These are phyloP conservation scores for Lodderomyces elongisporus DNA, from an alignment of 1,139 yeast species.

Conservation along the genomic window DNA sequence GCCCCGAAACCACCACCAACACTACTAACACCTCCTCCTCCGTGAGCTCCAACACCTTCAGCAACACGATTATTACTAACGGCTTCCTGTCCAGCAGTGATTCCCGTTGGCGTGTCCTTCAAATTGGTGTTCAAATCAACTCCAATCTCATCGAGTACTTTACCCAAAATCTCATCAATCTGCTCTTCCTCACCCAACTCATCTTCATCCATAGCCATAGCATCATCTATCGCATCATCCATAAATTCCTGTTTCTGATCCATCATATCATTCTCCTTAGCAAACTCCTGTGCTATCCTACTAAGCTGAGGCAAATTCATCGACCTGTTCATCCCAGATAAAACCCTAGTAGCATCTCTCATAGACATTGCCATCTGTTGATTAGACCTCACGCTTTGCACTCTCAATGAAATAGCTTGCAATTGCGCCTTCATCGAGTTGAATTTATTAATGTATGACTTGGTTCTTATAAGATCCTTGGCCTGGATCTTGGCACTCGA, in stretches of 20 bases:
- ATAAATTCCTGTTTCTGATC: constrained; percentile 98
- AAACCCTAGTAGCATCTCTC: constrained; percentile 88
- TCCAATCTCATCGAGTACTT: constrained; percentile 94
- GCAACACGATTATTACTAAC: constrained; percentile 38
- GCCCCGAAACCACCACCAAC: constrained; percentile 27
- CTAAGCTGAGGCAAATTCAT: constrained; percentile 90
- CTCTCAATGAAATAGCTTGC: constrained; percentile 87
- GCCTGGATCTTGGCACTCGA: constrained; percentile 93
- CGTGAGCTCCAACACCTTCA: constrained; percentile 34
- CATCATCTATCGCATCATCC: constrained; percentile 96
- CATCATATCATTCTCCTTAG: constrained; percentile 91
- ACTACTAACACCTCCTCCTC: constrained; percentile 10
- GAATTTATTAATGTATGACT: constrained; percentile 77
- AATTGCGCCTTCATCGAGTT: constrained; percentile 92
- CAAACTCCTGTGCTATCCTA: constrained; percentile 91
- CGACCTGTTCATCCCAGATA: constrained; percentile 80
- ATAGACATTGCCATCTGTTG: constrained; percentile 94
- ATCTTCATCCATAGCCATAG: constrained; percentile 80
- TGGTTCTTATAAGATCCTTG: constrained; percentile 85
- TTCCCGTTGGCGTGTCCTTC: constrained; percentile 61
- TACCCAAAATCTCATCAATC: constrained; percentile 85
- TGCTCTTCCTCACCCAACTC: constrained; percentile 72
- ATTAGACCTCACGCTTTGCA: constrained; percentile 85
- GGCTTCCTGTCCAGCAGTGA: constrained; percentile 25
- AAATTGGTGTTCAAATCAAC: constrained; percentile 71